Percentiles rank a stretch among this genome's conserved stretches.
These are phyloP conservation scores for Calocybe indica DNA, from an alignment of 768 basidiomycete species.

Conservation along the genomic window DNA sequence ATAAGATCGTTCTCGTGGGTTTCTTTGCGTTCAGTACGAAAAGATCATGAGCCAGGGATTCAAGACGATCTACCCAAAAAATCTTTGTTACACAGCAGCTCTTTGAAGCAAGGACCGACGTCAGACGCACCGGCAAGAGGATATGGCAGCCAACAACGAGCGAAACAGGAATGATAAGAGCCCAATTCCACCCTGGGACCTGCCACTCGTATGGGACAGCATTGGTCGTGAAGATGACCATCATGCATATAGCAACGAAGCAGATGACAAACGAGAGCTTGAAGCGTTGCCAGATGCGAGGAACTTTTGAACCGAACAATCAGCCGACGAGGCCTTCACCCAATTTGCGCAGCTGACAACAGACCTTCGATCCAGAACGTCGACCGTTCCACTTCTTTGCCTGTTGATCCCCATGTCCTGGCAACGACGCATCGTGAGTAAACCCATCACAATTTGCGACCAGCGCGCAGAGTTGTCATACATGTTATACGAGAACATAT, in stretches of 20 bases:
- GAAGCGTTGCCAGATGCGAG: constrained; percentile 78
- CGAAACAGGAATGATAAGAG: constrained; percentile 68
- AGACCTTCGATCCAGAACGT: constrained; percentile 81
- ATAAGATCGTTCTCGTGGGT: background rate
- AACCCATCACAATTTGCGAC: background rate
- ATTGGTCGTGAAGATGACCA: constrained; percentile 52
- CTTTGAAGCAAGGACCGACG: constrained; percentile 1
- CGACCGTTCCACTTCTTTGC: constrained; percentile 80
- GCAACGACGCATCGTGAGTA: constrained; percentile 5
- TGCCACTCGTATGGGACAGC: constrained; percentile 62
- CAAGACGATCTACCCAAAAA: constrained; percentile 51
- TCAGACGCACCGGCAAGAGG: constrained; percentile 54
- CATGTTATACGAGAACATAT: constrained; percentile 62
- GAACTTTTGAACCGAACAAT: constrained; percentile 33
- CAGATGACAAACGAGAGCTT: constrained; percentile 66
- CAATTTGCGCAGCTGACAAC: background rate
- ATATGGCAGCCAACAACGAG: constrained; percentile 65
- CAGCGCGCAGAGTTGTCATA: constrained; percentile 16
- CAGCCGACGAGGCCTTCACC: too few relatives aligned
- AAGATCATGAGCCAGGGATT: constrained; percentile 89
- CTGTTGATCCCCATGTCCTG: constrained; percentile 53
- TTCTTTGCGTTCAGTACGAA: constrained; percentile 34
- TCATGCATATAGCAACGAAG: constrained; percentile 49
- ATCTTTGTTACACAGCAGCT: constrained; percentile 2
- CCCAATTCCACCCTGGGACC: constrained; percentile 59